Evolutionary conservation across 306 rosid genomes (phyloP).

Genomic region (Styphnolobium japonicum): DNA sequence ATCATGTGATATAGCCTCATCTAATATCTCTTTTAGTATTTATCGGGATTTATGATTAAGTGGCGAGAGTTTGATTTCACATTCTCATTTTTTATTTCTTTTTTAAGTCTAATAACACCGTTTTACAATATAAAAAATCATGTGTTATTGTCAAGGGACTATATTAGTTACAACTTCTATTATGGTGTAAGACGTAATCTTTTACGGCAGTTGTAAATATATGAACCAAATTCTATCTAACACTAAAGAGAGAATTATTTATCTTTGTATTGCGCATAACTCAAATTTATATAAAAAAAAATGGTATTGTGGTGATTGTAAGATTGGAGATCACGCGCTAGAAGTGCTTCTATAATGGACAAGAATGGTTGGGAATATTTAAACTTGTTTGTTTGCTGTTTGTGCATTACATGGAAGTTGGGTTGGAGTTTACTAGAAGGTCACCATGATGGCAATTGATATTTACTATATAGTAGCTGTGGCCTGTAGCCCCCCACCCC

Average conservation of each 20-base stretch:
- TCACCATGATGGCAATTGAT: background rate
- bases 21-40: too few species aligned
- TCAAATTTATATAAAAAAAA: background rate
- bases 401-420: constrained; percentile 5
- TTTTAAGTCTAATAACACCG: too few species aligned
- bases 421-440: background rate
- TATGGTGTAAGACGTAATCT: background rate
- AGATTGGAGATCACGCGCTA: background rate
- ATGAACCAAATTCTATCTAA: background rate
- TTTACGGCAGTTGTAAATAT: background rate
- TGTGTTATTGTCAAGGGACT: too few species aligned
- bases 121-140: too few species aligned
- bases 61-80: too few species aligned
- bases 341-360: background rate
- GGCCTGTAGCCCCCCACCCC: background rate
- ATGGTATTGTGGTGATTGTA: background rate
- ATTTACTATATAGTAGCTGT: background rate
- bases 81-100: too few species aligned
- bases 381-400: background rate
- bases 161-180: background rate
- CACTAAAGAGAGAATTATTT: background rate
- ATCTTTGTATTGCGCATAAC: too few species aligned
- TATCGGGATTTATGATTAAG: too few species aligned
- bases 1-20: too few species aligned
- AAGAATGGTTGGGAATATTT: background rate